phyloP scores from a whole-genome alignment of 257 asterid species.

The Solanum rostratum region DNA sequence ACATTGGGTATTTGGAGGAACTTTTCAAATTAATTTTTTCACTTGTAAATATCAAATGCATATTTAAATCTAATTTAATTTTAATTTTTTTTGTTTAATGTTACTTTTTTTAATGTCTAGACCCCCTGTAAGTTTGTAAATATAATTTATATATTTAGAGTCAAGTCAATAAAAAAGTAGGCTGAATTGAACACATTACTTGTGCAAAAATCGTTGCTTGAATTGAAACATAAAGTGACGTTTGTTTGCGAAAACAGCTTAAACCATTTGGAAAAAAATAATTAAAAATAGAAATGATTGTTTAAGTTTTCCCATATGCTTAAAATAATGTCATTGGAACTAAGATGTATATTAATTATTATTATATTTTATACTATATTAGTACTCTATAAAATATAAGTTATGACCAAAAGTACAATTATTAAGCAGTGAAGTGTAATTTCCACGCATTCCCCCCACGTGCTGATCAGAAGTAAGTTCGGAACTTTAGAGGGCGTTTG shows the following conservation, averaged over 20 bases:
- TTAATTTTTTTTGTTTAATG: too few species aligned
- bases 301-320: neutral
- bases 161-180: neutral
- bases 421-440: neutral
- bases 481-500: too few species aligned
- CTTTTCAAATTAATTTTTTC: neutral
- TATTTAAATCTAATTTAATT: neutral
- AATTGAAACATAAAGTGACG: neutral
- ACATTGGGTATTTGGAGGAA: neutral
- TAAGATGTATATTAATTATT: neutral
- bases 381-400: neutral
- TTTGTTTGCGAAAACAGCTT: neutral
- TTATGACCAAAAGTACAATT: neutral
- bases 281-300: neutral
- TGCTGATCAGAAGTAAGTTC: too few species aligned
- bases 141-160: neutral
- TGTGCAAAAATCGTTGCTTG: neutral
- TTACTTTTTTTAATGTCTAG: neutral
- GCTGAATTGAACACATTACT: neutral
- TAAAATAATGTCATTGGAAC: neutral
- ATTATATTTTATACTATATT: too few species aligned
- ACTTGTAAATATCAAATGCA: neutral
- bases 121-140: neutral
- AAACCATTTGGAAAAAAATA: neutral
- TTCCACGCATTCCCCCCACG: neutral